Evolutionary conservation across 306 rosid species (phyloP).

Genomic region (Astragalus membranaceus): DNA sequence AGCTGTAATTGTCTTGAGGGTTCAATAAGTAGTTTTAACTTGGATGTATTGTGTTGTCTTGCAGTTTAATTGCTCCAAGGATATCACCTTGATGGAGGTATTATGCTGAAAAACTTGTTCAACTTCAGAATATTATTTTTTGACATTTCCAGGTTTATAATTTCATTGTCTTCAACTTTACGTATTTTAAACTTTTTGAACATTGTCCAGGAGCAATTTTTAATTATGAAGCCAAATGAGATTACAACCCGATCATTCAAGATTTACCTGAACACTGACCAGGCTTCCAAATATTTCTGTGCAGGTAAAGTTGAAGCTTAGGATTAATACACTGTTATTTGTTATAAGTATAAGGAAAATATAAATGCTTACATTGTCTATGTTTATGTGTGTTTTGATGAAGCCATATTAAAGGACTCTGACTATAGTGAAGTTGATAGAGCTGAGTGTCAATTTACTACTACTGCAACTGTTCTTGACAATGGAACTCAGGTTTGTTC

Average conservation of each 20-base stretch:
- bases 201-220: constrained; percentile 69
- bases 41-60: constrained; percentile 28
- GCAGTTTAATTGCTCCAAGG: constrained; percentile 94
- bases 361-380: background rate
- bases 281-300: constrained; percentile 83
- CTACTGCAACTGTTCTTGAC: constrained; percentile 72
- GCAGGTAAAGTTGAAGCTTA: constrained; percentile 47
- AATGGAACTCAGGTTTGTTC: constrained; percentile 77
- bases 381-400: constrained; percentile 19
- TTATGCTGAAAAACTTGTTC: background rate
- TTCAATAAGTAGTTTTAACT: constrained; percentile 4
- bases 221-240: constrained; percentile 83
- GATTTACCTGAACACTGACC: constrained; percentile 72
- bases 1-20: background rate
- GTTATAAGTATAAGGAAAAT: constrained; percentile 1
- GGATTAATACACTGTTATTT: background rate
- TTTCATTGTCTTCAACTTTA: background rate
- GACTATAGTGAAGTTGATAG: constrained; percentile 80
- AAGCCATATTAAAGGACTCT: constrained; percentile 90
- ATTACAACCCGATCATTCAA: constrained; percentile 55
- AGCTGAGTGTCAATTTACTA: constrained; percentile 93
- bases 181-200: background rate
- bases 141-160: background rate
- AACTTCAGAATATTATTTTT: background rate
- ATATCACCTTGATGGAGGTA: constrained; percentile 91